phyloP scores from a whole-genome alignment of 2,329 filamentous ascomycete species.

The Rhinocladiella similis region DNA sequence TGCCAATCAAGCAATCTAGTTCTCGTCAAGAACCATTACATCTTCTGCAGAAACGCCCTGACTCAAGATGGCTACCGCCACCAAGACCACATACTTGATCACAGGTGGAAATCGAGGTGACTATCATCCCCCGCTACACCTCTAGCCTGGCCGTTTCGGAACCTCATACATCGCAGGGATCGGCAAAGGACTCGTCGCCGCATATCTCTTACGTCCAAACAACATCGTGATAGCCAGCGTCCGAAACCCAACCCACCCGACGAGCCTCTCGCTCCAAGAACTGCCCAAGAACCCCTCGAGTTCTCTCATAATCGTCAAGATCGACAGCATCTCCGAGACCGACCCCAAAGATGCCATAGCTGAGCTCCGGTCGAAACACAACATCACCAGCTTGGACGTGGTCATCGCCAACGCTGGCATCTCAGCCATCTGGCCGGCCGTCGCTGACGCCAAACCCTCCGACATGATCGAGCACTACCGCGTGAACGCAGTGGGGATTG shows the following conservation, averaged over 20 bases:
- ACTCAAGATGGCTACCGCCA: not conserved
- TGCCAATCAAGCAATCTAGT: too few relatives aligned
- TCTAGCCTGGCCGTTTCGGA: not conserved
- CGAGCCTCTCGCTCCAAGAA: constrained; percentile 28
- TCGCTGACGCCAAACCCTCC: constrained; percentile 36
- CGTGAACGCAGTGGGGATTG: constrained; percentile 39
- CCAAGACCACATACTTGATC: constrained; percentile 9
- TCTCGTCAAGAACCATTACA: too few relatives aligned
- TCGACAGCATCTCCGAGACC: constrained; percentile 39
- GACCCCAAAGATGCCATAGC: constrained; percentile 35
- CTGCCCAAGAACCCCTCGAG: constrained; percentile 37
- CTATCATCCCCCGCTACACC: not conserved
- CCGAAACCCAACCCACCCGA: constrained; percentile 1
- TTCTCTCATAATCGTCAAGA: constrained; percentile 40
- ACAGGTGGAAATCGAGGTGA: constrained; percentile 11
- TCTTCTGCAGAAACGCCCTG: too few relatives aligned
- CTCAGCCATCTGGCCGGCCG: constrained; percentile 32
- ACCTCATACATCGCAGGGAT: constrained; percentile 1
- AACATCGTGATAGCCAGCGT: constrained; percentile 15
- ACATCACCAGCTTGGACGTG: constrained; percentile 45
- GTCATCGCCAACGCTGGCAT: constrained; percentile 55
- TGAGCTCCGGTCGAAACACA: constrained; percentile 28
- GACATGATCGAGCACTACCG: constrained; percentile 41
- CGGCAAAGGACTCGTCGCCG: constrained; percentile 6
- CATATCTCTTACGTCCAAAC: constrained; percentile 7